These are phyloP conservation scores for Kodamaea fukazawae DNA, from an alignment of 805 yeast genomes.

Conservation along the genomic window DNA sequence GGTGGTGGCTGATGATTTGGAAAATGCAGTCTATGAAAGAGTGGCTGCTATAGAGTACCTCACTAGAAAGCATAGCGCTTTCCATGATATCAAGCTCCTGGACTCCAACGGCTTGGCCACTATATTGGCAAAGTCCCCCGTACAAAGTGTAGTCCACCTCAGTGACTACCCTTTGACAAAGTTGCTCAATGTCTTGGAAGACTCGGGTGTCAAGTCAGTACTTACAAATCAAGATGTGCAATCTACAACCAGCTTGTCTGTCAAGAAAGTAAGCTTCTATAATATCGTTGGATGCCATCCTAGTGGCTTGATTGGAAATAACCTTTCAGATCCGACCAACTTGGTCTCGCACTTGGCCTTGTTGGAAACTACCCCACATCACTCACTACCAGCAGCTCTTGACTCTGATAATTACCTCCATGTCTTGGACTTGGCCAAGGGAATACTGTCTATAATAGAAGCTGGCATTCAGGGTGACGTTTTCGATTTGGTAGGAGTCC, in stretches of 20 bases:
- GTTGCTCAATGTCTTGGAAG: conserved; percentile 52
- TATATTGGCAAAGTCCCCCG: conserved; percentile 48
- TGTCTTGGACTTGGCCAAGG: conserved; percentile 75
- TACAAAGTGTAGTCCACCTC: conserved; percentile 68
- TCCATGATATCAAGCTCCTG: conserved; percentile 54
- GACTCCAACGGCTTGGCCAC: conserved; percentile 46
- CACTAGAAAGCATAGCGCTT: conserved; percentile 49
- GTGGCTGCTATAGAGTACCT: conserved; percentile 59
- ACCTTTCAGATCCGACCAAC: conserved; percentile 74
- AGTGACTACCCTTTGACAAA: conserved; percentile 43
- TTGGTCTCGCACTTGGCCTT: conserved; percentile 73
- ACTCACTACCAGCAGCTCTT: conserved; percentile 76
- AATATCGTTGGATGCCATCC: conserved; percentile 89
- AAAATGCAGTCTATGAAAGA: conserved; percentile 66
- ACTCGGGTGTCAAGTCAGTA: conserved; percentile 45
- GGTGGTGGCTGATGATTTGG: conserved; percentile 68
- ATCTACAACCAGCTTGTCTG: too few species aligned
- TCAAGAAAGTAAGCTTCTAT: conserved; percentile 56
- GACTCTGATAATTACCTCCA: conserved; percentile 79
- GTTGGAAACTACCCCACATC: too few species aligned
- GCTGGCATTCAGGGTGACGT: conserved; percentile 21
- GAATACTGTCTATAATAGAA: conserved; percentile 69
- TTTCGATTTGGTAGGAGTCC: not conserved
- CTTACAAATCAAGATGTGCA: conserved; percentile 28
- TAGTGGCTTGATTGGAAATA: conserved; percentile 77